Conservation (phyloP, 805 yeast genomes). For the Debaryomyces maramus region DNA sequence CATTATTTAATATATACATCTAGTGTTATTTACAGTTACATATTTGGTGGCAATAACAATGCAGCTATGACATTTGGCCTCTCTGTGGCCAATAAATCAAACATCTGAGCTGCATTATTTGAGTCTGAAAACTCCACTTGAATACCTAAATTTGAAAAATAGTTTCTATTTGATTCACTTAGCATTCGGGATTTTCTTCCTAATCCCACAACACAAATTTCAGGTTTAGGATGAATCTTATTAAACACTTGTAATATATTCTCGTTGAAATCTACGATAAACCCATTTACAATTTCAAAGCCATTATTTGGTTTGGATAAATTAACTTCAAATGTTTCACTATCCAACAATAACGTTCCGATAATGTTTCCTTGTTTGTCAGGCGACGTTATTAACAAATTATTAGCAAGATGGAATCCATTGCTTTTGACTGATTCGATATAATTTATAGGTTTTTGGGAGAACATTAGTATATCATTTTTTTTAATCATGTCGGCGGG, state of each 20-base stretch:
- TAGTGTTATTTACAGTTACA: slow-evolving; percentile 24
- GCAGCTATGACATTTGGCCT: slow-evolving; percentile 76
- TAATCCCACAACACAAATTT: slow-evolving; percentile 67
- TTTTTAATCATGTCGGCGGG: slow-evolving; percentile 45
- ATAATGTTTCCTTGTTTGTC: slow-evolving; percentile 35
- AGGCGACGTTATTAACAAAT: slow-evolving; percentile 47
- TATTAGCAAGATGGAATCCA: slow-evolving; percentile 61
- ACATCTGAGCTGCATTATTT: slow-evolving; percentile 63
- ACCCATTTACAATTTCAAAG: slow-evolving; percentile 45
- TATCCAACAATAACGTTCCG: slow-evolving; percentile 53
- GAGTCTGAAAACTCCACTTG: slow-evolving; percentile 67
- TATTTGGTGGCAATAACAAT: slow-evolving; percentile 66
- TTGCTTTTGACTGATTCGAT: slow-evolving; percentile 47
- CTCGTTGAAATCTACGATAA: slow-evolving; percentile 53
- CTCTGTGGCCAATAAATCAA: slow-evolving; percentile 77
- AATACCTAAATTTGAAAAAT: slow-evolving; percentile 61
- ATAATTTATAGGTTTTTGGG: slow-evolving; percentile 43
- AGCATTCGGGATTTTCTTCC: slow-evolving; percentile 66
- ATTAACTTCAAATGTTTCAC: slow-evolving; percentile 62
- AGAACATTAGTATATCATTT: slow-evolving; percentile 43
- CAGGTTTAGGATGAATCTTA: slow-evolving; percentile 73
- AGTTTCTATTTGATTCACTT: slow-evolving; percentile 51
- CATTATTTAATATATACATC: neutral
- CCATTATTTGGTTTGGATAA: slow-evolving; percentile 39
- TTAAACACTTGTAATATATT: slow-evolving; percentile 50